Base-by-base conservation (phyloP, 2,329 filamentous ascomycete genomes). In the Trichophyton simii region DNA sequence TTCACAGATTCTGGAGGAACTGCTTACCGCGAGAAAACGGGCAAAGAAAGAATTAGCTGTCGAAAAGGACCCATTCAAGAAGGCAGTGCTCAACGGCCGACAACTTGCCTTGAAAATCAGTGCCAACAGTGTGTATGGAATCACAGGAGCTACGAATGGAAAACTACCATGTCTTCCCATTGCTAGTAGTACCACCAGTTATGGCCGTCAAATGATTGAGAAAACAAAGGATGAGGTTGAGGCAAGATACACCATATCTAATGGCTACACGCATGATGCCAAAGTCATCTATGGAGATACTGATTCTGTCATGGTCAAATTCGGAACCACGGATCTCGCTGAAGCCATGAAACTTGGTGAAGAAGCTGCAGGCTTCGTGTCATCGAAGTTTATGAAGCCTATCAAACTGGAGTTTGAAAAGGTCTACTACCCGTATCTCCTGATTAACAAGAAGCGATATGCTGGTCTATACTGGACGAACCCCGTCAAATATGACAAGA, bases 371-470 rank as follows among this genome's bases (percentile, higher is more conserved):
- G 81, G 86, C 20, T 95, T 80, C 67, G 94, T 99, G 46, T 96
- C 94, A 3, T 82, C 83, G 54, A 96, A 96, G 73, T 99, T 99
- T 72, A 79, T 91, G 73, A 95, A 94, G 71, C 94, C 94, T 3
- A 99, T 99, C 81, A 99, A 97, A 77, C 83, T 99, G 36, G 94
- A 99, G 74, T 99, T 99, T 75, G 94, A 99, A 74, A 99, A 99
- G 76, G 92, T 99, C 0, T 99, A 99, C 76, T 99, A 88, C 72
- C 94, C 94, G 0, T 99, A 99, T 72, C 81, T 99, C 38, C 82
- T 99, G 59, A 99, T 99, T 84, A 99, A 99, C 84, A 99, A 99
- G 80, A 99, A 99, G 80, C 88, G 94, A 65, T 99, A 99, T 70
- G 94, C 94, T 7, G 94, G 94, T n/a, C 77, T 99, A 36, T 97